These are phyloP conservation scores for Aspergillus bertholletiae DNA, from an alignment of 495 filamentous ascomycete species.

Conservation along the genomic window DNA sequence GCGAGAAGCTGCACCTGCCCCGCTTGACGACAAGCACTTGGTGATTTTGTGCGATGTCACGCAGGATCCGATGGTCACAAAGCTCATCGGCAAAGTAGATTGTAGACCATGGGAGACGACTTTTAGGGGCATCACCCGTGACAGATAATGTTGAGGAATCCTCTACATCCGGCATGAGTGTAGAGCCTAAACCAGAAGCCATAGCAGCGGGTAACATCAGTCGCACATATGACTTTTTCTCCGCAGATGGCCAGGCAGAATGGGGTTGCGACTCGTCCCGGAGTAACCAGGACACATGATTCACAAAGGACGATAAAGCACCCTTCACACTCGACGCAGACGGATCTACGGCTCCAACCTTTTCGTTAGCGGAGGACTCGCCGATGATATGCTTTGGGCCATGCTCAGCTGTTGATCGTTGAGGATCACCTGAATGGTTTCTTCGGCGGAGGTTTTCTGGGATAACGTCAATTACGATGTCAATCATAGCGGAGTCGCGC, in stretches of 20 bases:
- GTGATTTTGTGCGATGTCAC: slow-evolving; percentile 57
- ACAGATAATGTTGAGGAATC: slow-evolving; percentile 50
- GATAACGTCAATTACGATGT: slow-evolving; percentile 62
- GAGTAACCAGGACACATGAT: slow-evolving; percentile 54
- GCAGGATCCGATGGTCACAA: slow-evolving; percentile 61
- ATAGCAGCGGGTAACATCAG: slow-evolving; percentile 62
- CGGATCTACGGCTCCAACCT: slow-evolving; percentile 28
- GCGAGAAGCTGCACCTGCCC: slow-evolving; percentile 78
- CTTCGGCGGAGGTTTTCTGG: slow-evolving; percentile 35
- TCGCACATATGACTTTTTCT: slow-evolving; percentile 29
- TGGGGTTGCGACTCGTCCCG: slow-evolving; percentile 37
- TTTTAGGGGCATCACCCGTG: slow-evolving; percentile 35
- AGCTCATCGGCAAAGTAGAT: slow-evolving; percentile 69
- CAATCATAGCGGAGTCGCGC: slow-evolving; percentile 66
- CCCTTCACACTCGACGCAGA: slow-evolving; percentile 45
- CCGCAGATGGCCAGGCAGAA: slow-evolving; percentile 21
- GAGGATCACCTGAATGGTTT: slow-evolving; percentile 37
- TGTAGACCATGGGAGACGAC: slow-evolving; percentile 57
- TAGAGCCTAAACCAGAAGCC: slow-evolving; percentile 71
- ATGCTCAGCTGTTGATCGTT: slow-evolving; percentile 25
- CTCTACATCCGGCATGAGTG: slow-evolving; percentile 64
- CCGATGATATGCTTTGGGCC: slow-evolving; percentile 17
- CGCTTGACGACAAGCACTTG: slow-evolving; percentile 81
- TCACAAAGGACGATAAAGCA: slow-evolving; percentile 54
- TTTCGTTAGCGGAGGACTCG: slow-evolving; percentile 19